Evolutionary conservation across 352 stramenopile species (phyloP), one percentile per base, ranked within the genome.

Genomic region (Saprolegnia parasitica): DNA sequence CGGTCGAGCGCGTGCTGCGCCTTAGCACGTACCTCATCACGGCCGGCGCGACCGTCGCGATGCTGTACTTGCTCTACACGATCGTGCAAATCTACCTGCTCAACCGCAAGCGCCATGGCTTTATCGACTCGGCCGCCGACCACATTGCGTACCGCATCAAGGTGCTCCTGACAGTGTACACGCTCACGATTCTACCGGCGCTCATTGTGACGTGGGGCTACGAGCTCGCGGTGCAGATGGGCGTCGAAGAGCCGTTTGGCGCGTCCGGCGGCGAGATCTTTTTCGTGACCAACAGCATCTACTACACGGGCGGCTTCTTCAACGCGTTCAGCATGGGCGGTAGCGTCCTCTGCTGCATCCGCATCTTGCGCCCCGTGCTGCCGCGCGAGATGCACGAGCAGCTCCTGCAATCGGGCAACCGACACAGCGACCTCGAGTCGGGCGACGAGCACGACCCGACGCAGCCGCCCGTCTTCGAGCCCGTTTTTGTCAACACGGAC

Each of bases 401-500:
- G 32, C 67, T 90, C 24, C 68, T 90, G 0, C 77, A 87, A 58
- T 75, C 80, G 24, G 84, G 81, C 58, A 88, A 81, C 42, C 75
- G 76, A 4, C 78, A 81, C 8, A 74, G 77, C 15, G 55, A 68
- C 37, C 60, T 60, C 24, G 52, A 60, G 35, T 21, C 11, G 11
- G n/a, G 13, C 24, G 52, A 60, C 24, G 42, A n/a, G n/a, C 72
- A 66, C 4, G 71, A 80, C 39, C 73, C 75, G 9, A 26, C 72
- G 18, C 74, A 84, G 13, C 80, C 84, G 20, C 84, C 84, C 24
- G 72, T 73, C 4, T 71, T 73, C 35, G 72, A 74, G 11, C 86
- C 83, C 0, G 75, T 94, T 32, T 94, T 94, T 68, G 84, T 94
- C n/a, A 85, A 74, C 18, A 94, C 86, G 0, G 86, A 94, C 68